Base-by-base conservation (phyloP, 2,329 filamentous ascomycete genomes). In the Cladosporium cucumerinum region DNA sequence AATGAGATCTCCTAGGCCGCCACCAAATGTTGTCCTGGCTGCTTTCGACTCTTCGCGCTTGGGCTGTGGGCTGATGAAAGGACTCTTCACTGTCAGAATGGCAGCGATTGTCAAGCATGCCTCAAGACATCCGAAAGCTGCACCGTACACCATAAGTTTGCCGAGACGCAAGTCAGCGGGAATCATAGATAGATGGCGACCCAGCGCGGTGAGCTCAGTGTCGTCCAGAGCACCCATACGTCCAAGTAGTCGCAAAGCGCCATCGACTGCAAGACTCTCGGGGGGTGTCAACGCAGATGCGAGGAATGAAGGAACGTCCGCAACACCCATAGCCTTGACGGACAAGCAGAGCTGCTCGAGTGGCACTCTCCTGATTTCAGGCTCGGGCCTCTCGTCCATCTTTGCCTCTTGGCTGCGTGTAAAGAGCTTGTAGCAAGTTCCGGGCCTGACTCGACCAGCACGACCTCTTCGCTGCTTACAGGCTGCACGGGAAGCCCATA, bases 141-240 rank as follows among this genome's bases (percentile, higher is more conserved):
- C 90, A 6, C 95, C 95, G 73, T 96, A 97, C 3, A 99, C 91
- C 84, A 99, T 92, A 36, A 99, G 84, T 78, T 99, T 99, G 54
- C 91, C 92, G 75, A 93, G 96, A 30, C 94, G 88, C 57, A 99
- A 83, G 74, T 99, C 95, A 0, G 94, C 92, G 1, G 95, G 95
- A 59, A 99, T 93, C 87, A 96, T 92, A 21, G 93, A 90, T n/a
- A 99, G 83, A 79, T 98, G 95, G 61, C 90, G 88, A 46, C 95
- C 95, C 55, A 99, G 87, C 3, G 93, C 93, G 0, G 95, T 98
- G 48, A 99, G 84, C 72, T 92, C 90, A 65, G 92, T 87, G 52
- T 91, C 91, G 70, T 95, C 91, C 16, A 98, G 82, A 0, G 93
- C 94, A 32, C 95, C 95, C 84, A 99, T 96, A 11, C 93, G 86